phyloP scores from a whole-genome alignment of 1,284 basidiomycete species.

The Malassezia caprae region DNA sequence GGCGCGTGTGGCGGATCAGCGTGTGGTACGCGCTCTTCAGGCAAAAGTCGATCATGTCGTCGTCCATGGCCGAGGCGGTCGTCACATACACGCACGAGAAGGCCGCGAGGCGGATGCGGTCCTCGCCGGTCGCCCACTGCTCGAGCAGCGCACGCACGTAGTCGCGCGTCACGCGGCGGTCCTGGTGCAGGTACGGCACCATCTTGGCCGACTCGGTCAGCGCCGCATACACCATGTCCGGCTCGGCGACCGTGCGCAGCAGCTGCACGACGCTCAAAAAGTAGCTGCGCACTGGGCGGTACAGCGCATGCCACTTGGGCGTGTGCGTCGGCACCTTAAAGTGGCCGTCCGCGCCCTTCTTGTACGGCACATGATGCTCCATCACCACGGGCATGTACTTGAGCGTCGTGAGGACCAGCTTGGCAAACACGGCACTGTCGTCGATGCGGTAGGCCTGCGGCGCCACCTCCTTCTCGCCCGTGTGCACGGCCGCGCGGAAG shows the following conservation, averaged over 20 bases:
- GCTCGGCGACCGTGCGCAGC: conserved; percentile 35
- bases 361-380: conserved; percentile 76
- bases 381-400: conserved; percentile 85
- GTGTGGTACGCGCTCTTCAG: conserved; percentile 82
- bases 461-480: conserved; percentile 27
- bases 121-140: conserved; percentile 64
- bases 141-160: conserved; percentile 41
- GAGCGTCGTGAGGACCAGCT: conserved; percentile 75
- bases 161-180: conserved; percentile 33
- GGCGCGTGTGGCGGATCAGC: conserved; percentile 69
- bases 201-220: conserved; percentile 42
- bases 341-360: conserved; percentile 50
- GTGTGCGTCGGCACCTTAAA: conserved; percentile 51
- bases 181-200: conserved; percentile 39
- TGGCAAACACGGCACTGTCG: conserved; percentile 60
- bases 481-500: conserved; percentile 40
- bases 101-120: conserved; percentile 73
- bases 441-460: conserved; percentile 33
- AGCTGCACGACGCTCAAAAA: conserved; percentile 39
- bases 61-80: conserved; percentile 69
- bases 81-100: conserved; percentile 66
- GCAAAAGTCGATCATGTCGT: conserved; percentile 70
- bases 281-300: conserved; percentile 70
- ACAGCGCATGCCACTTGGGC: conserved; percentile 57
- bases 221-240: conserved; percentile 55